A percentile compares a stretch with the other conserved stretches of the same genome.
These are phyloP conservation scores for Acacia acuminata DNA, from an alignment of 306 rosid genomes.

Conservation along the genomic window DNA sequence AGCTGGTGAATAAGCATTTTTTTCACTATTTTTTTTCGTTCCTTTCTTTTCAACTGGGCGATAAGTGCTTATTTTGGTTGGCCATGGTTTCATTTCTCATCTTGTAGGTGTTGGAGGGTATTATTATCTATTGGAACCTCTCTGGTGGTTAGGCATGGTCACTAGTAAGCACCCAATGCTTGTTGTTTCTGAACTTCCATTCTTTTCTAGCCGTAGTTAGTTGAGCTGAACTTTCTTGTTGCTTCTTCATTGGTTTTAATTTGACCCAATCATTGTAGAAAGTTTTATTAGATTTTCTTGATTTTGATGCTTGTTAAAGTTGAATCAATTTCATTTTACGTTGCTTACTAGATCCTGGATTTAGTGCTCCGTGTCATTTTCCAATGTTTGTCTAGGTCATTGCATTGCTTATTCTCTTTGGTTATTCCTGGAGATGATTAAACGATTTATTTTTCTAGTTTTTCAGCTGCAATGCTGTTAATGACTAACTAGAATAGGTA, in stretches of 20 bases:
- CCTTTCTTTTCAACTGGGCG: not conserved
- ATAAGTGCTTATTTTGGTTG: constrained; percentile 9
- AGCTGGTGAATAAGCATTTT: constrained; percentile 52
- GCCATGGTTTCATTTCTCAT: constrained; percentile 19
- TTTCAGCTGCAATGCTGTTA: not conserved
- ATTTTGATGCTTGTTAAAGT: constrained; percentile 14
- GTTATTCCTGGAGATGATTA: not conserved
- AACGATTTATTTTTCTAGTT: not conserved
- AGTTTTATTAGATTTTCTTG: constrained; percentile 12
- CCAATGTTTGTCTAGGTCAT: not conserved
- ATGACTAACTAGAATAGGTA: constrained; percentile 8
- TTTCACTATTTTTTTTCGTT: no score
- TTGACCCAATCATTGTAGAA: constrained; percentile 15
- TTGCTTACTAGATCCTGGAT: constrained; percentile 18
- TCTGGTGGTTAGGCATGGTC: constrained; percentile 87
- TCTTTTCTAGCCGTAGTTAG: not conserved
- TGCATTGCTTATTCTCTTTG: not conserved
- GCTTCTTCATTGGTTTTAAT: constrained; percentile 19
- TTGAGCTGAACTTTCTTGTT: constrained; percentile 13
- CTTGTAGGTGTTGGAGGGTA: constrained; percentile 80
- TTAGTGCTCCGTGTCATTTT: constrained; percentile 25
- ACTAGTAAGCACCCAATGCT: constrained; percentile 57
- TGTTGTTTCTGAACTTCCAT: constrained; percentile 7
- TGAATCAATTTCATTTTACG: constrained; percentile 15
- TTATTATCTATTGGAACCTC: constrained; percentile 85